These are phyloP conservation scores for Phytophthora constricta DNA, from an alignment of 352 stramenopile genomes.

Conservation along the genomic window DNA sequence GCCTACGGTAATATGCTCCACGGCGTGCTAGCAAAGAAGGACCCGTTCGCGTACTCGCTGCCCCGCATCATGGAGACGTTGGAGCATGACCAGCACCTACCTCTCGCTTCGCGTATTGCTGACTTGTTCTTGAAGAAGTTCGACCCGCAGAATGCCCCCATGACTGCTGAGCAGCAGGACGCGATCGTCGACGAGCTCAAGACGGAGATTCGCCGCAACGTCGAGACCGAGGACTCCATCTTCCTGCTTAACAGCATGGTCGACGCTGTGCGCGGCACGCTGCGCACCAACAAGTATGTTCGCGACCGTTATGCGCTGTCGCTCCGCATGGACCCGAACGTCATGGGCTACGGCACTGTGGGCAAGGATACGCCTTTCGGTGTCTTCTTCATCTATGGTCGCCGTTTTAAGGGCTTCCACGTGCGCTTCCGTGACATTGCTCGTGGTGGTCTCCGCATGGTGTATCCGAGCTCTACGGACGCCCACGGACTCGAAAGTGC, in stretches of 20 bases:
- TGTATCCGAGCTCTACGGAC: conserved; percentile 74
- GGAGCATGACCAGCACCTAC: conserved; percentile 90
- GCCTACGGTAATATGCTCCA: conserved; percentile 96
- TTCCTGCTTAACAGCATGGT: conserved; percentile 80
- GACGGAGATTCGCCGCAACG: conserved; percentile 77
- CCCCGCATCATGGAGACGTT: conserved; percentile 94
- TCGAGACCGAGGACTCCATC: conserved; percentile 77
- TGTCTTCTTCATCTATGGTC: conserved; percentile 97
- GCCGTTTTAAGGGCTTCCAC: conserved; percentile 94
- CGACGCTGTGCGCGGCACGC: conserved; percentile 73
- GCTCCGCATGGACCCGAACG: conserved; percentile 75
- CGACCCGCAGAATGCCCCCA: conserved; percentile 52
- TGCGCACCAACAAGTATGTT: conserved; percentile 87
- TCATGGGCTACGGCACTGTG: conserved; percentile 85
- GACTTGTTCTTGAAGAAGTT: conserved; percentile 95
- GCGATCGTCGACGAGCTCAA: conserved; percentile 59
- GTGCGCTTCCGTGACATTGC: conserved; percentile 87
- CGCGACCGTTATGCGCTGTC: conserved; percentile 83
- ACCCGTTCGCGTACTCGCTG: conserved; percentile 95
- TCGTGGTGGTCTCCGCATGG: conserved; percentile 77
- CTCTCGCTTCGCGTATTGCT: conserved; percentile 91
- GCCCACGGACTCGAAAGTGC: conserved; percentile 69
- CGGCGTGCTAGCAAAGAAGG: conserved; percentile 93
- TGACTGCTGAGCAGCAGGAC: conserved; percentile 59
- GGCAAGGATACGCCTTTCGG: conserved; percentile 94